These are phyloP conservation scores for Aspergillus funiculosus DNA, from an alignment of 495 filamentous ascomycete genomes.

Conservation along the genomic window DNA sequence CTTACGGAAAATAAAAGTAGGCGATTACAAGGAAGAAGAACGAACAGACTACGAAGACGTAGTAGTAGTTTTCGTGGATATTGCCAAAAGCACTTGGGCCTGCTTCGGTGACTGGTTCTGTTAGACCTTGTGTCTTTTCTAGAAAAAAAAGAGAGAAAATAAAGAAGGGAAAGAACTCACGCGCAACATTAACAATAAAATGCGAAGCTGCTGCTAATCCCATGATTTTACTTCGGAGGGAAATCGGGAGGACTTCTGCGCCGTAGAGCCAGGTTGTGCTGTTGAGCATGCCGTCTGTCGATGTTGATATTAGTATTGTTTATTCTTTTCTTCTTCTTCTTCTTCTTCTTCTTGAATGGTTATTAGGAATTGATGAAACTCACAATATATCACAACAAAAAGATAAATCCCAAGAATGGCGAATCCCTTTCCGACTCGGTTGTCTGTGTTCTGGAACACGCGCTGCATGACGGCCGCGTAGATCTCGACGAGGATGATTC, in stretches of 20 bases:
- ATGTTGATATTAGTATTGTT: background rate
- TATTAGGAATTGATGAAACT: slow-evolving; percentile 12
- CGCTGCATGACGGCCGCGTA: slow-evolving; percentile 56
- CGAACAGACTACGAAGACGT: slow-evolving; percentile 51
- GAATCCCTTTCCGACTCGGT: slow-evolving; percentile 54
- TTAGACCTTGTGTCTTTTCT: background rate
- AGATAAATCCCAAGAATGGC: slow-evolving; percentile 56
- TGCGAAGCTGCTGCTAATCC: slow-evolving; percentile 52
- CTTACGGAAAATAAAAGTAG: slow-evolving; percentile 51
- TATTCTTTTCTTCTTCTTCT: background rate
- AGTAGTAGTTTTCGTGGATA: slow-evolving; percentile 57
- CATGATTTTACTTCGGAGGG: slow-evolving; percentile 54
- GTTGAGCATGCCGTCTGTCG: slow-evolving; percentile 51
- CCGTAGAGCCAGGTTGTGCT: slow-evolving; percentile 58
- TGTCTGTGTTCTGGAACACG: slow-evolving; percentile 50
- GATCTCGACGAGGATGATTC: slow-evolving; percentile 51
- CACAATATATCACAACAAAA: slow-evolving; percentile 52
- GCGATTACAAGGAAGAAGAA: slow-evolving; percentile 45
- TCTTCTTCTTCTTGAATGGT: background rate
- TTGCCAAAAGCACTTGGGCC: slow-evolving; percentile 54
- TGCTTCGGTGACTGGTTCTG: slow-evolving; percentile 46
- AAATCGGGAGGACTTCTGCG: slow-evolving; percentile 53
- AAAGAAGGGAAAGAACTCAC: slow-evolving; percentile 25
- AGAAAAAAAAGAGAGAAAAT: background rate
- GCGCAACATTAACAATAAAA: slow-evolving; percentile 53